A percentile compares a stretch with the other conserved stretches of the same genome.
phyloP scores from a whole-genome alignment of 2,329 filamentous ascomycete genomes.

The Knufia fluminis region DNA sequence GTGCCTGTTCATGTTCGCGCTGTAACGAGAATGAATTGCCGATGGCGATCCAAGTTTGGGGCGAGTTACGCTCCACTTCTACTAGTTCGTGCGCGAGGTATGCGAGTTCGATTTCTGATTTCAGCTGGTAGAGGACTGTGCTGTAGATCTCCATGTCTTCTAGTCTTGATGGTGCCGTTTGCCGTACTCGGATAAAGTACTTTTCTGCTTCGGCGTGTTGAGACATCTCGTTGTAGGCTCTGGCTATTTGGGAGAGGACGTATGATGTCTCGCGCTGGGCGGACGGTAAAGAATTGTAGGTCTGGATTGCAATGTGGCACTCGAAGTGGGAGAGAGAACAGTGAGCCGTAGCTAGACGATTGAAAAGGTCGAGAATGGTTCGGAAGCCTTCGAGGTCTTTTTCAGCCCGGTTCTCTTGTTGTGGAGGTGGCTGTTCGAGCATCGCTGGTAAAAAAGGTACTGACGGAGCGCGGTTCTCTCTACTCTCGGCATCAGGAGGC shows the following conservation, averaged over 20 bases:
- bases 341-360: constrained; percentile 72
- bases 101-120: constrained; percentile 81
- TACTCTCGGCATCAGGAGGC: constrained; percentile 59
- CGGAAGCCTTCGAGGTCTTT: constrained; percentile 68
- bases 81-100: constrained; percentile 86
- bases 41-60: constrained; percentile 90
- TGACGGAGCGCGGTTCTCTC: constrained; percentile 42
- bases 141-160: constrained; percentile 98
- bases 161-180: constrained; percentile 69
- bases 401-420: constrained; percentile 30
- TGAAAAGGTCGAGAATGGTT: constrained; percentile 70
- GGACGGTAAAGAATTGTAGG: constrained; percentile 61
- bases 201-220: constrained; percentile 80
- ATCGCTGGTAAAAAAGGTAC: constrained; percentile 25
- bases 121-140: constrained; percentile 96
- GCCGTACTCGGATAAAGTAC: constrained; percentile 69
- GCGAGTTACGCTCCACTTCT: constrained; percentile 77
- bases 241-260: constrained; percentile 83
- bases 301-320: constrained; percentile 65
- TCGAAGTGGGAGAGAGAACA: constrained; percentile 69
- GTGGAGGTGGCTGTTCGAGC: constrained; percentile 22
- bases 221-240: constrained; percentile 83
- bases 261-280: constrained; percentile 82
- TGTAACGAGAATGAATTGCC: constrained; percentile 92
- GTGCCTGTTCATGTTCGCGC: constrained; percentile 85